Evolutionary conservation across 352 stramenopile genomes (phyloP), one percentile per base, ranked within the genome.

Genomic region (Pythium folliculosum): DNA sequence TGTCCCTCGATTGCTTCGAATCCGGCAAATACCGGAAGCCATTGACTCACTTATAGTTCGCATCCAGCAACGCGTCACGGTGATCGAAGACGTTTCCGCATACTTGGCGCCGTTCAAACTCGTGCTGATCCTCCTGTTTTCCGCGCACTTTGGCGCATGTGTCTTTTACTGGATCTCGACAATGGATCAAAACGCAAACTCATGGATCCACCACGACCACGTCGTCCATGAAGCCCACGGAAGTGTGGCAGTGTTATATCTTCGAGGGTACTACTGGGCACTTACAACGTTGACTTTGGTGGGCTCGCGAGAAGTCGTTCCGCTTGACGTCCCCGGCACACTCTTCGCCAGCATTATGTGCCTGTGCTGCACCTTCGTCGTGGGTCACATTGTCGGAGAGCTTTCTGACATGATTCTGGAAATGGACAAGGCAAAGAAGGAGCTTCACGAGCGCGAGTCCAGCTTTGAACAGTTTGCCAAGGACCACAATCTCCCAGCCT

Each of bases 201-300:
- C 52, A 50, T 94, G 85, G 85, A 82, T 88, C 9, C 75, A 89
- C 56, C 73, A 90, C 56, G 85, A 94, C 53, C 77, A 81, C n/a
- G 78, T 94, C 44, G 82, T 94, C 12, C 69, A 86, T 13, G 72
- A 90, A 56, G 80, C 90, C 49, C 78, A 89, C 32, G 73, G 72
- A 47, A 88, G 71, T 6, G 54, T 73, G 0, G 60, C 63, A 5
- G 76, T 89, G 10, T 44, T 90, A 22, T 94, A 94, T 49, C 71
- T 94, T 12, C 83, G 85, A 9, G 73, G 80, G 5, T 90, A 89
- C 57, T 94, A 94, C 63, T 94, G 85, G 85, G 81, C 85, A 0
- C 60, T 94, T 21, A 91, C 82, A 5, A 92, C 83, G 60, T 55
- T 94, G 12, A 91, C 85, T 0, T 72, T 91, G 5, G 83, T 92